These are phyloP conservation scores for Hyphopichia pseudoburtonii DNA, from an alignment of 1,139 yeast species.

Conservation along the genomic window DNA sequence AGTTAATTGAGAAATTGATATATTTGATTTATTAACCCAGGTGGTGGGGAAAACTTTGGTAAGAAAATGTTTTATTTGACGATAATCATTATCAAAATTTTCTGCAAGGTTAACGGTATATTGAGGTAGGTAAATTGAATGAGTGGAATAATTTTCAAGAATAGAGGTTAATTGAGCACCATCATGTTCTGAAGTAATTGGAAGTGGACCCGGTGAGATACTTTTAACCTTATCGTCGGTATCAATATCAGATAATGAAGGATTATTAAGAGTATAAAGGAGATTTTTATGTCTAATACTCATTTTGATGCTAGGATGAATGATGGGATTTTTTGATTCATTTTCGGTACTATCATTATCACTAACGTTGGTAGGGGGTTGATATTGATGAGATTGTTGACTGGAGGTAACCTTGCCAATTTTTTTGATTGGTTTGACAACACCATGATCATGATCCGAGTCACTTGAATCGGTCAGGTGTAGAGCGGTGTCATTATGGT, in stretches of 20 bases:
- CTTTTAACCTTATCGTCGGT: slow-evolving; percentile 17
- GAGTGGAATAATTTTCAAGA: slow-evolving; percentile 29
- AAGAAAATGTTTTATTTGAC: slow-evolving; percentile 34
- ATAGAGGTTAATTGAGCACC: slow-evolving; percentile 16
- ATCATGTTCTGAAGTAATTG: slow-evolving; percentile 3
- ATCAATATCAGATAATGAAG: slow-evolving; percentile 42
- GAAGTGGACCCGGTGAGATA: slow-evolving; percentile 1
- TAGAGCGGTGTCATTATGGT: no score
- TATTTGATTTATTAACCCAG: slow-evolving; percentile 27
- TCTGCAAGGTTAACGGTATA: slow-evolving; percentile 33
- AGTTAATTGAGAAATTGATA: slow-evolving; percentile 46
- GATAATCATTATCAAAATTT: slow-evolving; percentile 28
- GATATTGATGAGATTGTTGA: no score
- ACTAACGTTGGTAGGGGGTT: no score
- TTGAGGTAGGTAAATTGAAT: slow-evolving; percentile 42
- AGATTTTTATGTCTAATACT: slow-evolving; percentile 38
- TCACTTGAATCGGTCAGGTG: background rate
- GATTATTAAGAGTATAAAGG: slow-evolving; percentile 43
- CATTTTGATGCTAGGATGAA: slow-evolving; percentile 13
- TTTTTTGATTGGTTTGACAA: no score
- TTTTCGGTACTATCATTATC: slow-evolving; percentile 6
- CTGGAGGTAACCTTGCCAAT: no score
- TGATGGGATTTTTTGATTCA: slow-evolving; percentile 11
- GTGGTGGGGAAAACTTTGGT: slow-evolving; percentile 31
- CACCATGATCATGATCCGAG: slow-evolving; percentile 3